Percentiles rank a stretch among this genome's conserved stretches.
Conservation (phyloP, 495 filamentous ascomycete species). For the Penicillium paradoxum region DNA sequence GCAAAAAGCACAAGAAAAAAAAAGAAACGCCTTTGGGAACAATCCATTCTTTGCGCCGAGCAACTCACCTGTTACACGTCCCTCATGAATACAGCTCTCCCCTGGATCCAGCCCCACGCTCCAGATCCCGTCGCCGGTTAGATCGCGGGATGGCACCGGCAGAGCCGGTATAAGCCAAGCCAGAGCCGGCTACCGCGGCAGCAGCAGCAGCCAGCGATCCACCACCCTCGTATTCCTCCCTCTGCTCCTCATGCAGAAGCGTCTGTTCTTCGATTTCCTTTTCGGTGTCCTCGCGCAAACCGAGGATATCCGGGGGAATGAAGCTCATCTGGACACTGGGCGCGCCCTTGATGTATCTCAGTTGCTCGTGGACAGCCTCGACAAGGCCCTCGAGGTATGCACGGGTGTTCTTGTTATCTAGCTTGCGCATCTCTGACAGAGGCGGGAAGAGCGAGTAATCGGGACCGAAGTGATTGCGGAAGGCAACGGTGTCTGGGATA, state of each 20-base stretch:
- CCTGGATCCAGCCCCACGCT: slow-evolving; percentile 36
- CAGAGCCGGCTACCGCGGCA: slow-evolving; percentile 1
- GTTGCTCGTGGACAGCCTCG: slow-evolving; percentile 71
- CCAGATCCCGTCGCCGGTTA: slow-evolving; percentile 37
- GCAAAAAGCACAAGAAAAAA: neutral
- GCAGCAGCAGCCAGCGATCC: slow-evolving; percentile 14
- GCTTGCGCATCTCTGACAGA: slow-evolving; percentile 60
- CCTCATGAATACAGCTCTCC: slow-evolving; percentile 40
- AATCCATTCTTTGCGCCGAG: neutral
- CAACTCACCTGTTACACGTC: neutral
- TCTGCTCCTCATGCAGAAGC: slow-evolving; percentile 52
- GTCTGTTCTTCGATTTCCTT: slow-evolving; percentile 67
- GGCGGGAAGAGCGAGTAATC: slow-evolving; percentile 73
- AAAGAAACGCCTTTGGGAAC: neutral
- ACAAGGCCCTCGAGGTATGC: slow-evolving; percentile 72
- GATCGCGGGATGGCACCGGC: slow-evolving; percentile 20
- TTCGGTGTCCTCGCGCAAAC: slow-evolving; percentile 74
- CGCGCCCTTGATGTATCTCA: slow-evolving; percentile 76
- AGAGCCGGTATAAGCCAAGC: slow-evolving; percentile 13
- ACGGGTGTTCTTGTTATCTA: slow-evolving; percentile 73
- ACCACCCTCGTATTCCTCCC: slow-evolving; percentile 38
- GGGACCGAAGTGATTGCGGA: slow-evolving; percentile 77
- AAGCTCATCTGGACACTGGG: slow-evolving; percentile 83
- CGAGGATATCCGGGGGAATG: slow-evolving; percentile 73
- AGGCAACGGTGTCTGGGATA: slow-evolving; percentile 67